These are phyloP conservation scores for Balansia obtecta DNA, from an alignment of 2,329 filamentous ascomycete genomes.

Conservation along the genomic window DNA sequence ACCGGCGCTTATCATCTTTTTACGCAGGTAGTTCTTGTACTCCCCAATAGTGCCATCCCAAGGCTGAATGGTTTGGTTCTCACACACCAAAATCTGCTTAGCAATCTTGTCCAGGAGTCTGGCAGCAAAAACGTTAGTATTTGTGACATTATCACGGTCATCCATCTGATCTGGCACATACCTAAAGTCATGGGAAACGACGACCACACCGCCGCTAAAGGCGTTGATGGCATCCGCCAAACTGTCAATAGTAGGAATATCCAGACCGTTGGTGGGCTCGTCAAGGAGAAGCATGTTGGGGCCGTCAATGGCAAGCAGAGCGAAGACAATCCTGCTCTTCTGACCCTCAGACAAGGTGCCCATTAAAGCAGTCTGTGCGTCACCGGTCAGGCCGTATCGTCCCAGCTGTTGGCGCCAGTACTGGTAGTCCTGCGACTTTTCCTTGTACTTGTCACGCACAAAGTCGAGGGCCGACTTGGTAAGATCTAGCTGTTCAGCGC, in stretches of 20 bases:
- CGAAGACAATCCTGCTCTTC: constrained; percentile 96
- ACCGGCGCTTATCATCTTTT: constrained; percentile 91
- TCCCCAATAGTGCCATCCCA: constrained; percentile 86
- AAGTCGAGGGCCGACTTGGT: constrained; percentile 98
- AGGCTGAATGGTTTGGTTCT: constrained; percentile 83
- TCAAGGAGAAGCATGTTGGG: constrained; percentile 98
- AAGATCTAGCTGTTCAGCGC: constrained; percentile 92
- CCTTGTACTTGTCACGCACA: constrained; percentile 84
- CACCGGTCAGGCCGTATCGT: constrained; percentile 83
- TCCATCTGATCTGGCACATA: constrained; percentile 31
- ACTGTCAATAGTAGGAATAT: constrained; percentile 97
- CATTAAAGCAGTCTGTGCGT: constrained; percentile 93
- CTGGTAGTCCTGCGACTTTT: constrained; percentile 92
- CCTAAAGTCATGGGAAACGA: constrained; percentile 98
- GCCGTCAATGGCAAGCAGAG: constrained; percentile 82
- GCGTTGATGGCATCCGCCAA: constrained; percentile 96
- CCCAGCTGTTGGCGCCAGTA: constrained; percentile 98
- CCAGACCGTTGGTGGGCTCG: constrained; percentile 97
- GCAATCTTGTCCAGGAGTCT: constrained; percentile 98
- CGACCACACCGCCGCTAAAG: constrained; percentile 90
- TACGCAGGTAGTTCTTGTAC: constrained; percentile 97
- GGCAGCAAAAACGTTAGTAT: constrained; percentile 9
- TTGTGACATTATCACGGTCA: neutral
- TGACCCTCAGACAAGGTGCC: constrained; percentile 95
- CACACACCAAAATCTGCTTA: constrained; percentile 98